Base-by-base conservation (phyloP, 2,329 filamentous ascomycete species). In the Scedosporium aurantiacum region DNA sequence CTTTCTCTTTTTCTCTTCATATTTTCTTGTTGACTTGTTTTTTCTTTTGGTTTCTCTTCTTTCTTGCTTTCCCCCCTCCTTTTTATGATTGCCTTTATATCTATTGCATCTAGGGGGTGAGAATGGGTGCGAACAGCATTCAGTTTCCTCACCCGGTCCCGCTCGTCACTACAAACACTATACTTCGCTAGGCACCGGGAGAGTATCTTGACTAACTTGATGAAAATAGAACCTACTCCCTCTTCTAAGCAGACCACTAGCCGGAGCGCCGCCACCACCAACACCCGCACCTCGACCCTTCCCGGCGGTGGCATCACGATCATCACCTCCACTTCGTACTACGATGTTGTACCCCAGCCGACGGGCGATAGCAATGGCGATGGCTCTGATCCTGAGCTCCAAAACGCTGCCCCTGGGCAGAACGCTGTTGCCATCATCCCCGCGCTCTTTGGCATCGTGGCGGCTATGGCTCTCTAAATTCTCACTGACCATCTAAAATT, bases 241-340 rank as follows among this genome's bases (percentile, higher is more conserved):
- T 65, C 68, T 37, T 63, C 66, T 14, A 71, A 72, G 5, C 70
- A 74, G 27, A 74, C 72, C 21, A 69, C 71, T 4, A 72, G 72
- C 23, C 69, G 66, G 5, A 76, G 67, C 63, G 64, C 71, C 63
- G 64, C 71, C 32, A 67, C 79, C 61, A 63, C 70, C 5, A 67
- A 73, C 25, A 78, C 76, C 0, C 70, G 71, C 63, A 82, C 79
- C n/a, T 77, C 76, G 5, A 80, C 78, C 5, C 68, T 75, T 41
- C 66, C 71, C 12, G 70, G 79, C 57, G 80, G 80, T 27, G 74
- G 72, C 37, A 70, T 77, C 60, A 74, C 75, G 2, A 73, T 76
- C 12, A 69, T 81, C 57, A 81, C 79, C 10, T 74, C 74, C n/a
- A 82, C 79, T 1, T 79, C 78, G 0, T 78, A 72, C 67, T 79